phyloP scores from a whole-genome alignment of 495 filamentous ascomycete genomes.

The Podospora pseudocomata region DNA sequence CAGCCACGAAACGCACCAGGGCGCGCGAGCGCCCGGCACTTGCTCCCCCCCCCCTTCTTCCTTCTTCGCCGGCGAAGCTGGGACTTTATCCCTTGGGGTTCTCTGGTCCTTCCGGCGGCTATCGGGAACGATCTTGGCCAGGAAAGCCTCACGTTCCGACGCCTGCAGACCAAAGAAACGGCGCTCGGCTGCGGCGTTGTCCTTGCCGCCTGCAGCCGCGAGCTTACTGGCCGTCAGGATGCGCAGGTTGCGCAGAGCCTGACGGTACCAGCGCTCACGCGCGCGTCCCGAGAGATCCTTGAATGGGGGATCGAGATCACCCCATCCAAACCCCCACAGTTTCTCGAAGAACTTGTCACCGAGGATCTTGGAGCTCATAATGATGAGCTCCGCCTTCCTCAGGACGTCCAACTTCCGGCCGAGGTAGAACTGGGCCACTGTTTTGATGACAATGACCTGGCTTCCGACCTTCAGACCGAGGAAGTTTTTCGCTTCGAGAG shows the following conservation, averaged over 20 bases:
- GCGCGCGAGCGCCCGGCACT: neutral
- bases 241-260: constrained; percentile 13
- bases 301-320: constrained; percentile 17
- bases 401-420: constrained; percentile 31
- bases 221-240: constrained; percentile 15
- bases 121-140: neutral
- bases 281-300: constrained; percentile 23
- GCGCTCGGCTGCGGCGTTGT: neutral
- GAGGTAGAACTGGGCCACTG: constrained; percentile 20
- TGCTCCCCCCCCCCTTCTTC: neutral
- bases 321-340: constrained; percentile 2
- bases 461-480: constrained; percentile 30
- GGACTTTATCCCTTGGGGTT: neutral
- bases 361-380: constrained; percentile 39
- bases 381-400: constrained; percentile 52
- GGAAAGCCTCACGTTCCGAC: neutral
- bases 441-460: constrained; percentile 42
- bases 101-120: neutral
- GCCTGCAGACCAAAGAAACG: neutral
- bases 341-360: neutral
- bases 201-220: neutral
- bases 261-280: constrained; percentile 20
- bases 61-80: neutral
- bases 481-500: constrained; percentile 58
- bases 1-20: constrained; percentile 32